Conservation (phyloP, 768 basidiomycete species). For the Rossbeevera mucosa region DNA sequence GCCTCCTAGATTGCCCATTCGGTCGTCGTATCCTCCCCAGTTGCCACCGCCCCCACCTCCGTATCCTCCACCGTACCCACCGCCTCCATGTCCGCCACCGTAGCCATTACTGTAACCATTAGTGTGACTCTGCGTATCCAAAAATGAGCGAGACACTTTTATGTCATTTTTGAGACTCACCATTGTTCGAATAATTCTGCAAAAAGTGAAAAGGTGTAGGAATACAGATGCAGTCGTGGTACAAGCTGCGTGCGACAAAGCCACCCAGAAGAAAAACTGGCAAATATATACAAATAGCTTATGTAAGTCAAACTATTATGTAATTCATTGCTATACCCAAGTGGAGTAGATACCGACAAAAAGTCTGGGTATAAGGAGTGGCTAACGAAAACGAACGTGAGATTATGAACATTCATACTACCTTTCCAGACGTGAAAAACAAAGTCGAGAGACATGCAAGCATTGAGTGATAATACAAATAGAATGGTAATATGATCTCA, state of each 20-base stretch:
- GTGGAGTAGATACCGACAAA: not conserved
- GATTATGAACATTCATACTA: conserved; percentile 6
- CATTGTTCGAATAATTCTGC: conserved; percentile 15
- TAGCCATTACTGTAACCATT: conserved; percentile 36
- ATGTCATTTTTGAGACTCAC: conserved; percentile 5
- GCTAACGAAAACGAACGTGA: conserved; percentile 6
- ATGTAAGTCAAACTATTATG: not conserved
- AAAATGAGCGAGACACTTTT: not conserved
- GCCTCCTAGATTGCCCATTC: conserved; percentile 77
- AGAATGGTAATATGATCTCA: conserved; percentile 19
- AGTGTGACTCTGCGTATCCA: conserved; percentile 23
- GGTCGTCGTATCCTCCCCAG: conserved; percentile 48
- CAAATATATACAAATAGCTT: conserved; percentile 11
- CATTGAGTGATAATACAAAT: conserved; percentile 8
- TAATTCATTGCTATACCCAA: not conserved
- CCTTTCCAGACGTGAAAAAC: not conserved
- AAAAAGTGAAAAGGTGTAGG: not conserved
- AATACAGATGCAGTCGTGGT: conserved; percentile 20
- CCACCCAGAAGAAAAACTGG: conserved; percentile 16
- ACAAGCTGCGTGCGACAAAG: conserved; percentile 9
- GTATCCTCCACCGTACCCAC: conserved; percentile 27
- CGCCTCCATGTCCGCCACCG: conserved; percentile 29
- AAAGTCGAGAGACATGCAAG: not conserved
- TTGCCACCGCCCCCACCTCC: conserved; percentile 30
- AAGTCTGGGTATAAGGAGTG: conserved; percentile 6